These are phyloP conservation scores for Macrolepiota fuliginosa DNA, from an alignment of 768 basidiomycete species.

Conservation along the genomic window DNA sequence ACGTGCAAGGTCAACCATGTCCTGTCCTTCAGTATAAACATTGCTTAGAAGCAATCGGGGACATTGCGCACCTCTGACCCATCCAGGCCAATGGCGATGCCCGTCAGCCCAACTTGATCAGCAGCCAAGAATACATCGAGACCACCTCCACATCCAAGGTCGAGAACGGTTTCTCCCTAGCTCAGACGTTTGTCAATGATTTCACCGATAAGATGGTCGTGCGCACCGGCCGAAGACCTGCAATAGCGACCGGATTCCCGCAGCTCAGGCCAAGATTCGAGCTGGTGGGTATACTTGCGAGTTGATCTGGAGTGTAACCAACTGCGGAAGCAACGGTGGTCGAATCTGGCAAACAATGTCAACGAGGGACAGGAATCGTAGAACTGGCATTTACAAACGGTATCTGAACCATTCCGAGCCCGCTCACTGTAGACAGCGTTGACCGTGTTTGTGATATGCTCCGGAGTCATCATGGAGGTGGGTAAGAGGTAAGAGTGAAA, in stretches of 20 bases:
- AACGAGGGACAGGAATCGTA: background rate
- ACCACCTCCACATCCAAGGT: slow-evolving; percentile 58
- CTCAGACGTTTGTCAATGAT: background rate
- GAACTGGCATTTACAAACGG: slow-evolving; percentile 18
- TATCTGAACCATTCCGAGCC: slow-evolving; percentile 23
- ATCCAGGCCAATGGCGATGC: slow-evolving; percentile 55
- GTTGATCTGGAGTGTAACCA: slow-evolving; percentile 45
- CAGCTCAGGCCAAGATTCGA: slow-evolving; percentile 52
- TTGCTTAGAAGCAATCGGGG: background rate
- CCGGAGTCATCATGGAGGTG: background rate
- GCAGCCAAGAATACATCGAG: slow-evolving; percentile 56
- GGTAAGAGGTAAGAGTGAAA: too few relatives aligned
- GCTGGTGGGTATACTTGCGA: slow-evolving; percentile 38
- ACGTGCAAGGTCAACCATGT: slow-evolving; percentile 49
- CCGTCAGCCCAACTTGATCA: slow-evolving; percentile 42
- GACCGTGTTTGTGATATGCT: slow-evolving; percentile 23
- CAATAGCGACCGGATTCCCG: slow-evolving; percentile 49
- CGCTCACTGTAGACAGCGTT: slow-evolving; percentile 32
- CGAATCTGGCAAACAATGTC: slow-evolving; percentile 22
- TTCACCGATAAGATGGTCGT: background rate
- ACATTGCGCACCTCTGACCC: slow-evolving; percentile 37
- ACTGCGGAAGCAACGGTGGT: slow-evolving; percentile 38
- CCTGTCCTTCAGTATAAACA: slow-evolving; percentile 27
- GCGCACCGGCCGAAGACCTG: slow-evolving; percentile 43
- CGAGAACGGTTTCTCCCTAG: slow-evolving; percentile 55